Evolutionary conservation across 805 yeast genomes (phyloP).

Genomic region (Teunomyces pallodes): DNA sequence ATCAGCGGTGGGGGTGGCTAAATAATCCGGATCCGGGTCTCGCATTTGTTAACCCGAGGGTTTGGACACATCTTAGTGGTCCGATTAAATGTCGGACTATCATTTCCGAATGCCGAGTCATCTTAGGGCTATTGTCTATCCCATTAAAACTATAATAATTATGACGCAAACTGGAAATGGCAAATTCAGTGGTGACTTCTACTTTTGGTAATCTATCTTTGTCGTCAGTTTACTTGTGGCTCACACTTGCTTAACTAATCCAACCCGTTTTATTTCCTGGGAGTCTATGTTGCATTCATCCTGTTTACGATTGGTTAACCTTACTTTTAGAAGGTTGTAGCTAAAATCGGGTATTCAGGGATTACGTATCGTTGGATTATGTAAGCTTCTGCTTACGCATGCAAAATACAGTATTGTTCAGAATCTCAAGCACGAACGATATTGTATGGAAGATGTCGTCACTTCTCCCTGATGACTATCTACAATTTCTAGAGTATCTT

Average conservation of each 20-base stretch:
- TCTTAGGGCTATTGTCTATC: background rate
- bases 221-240: background rate
- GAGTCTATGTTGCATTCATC: background rate
- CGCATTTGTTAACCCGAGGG: background rate
- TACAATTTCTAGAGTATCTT: conserved; percentile 20
- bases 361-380: background rate
- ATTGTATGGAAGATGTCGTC: conserved; percentile 6
- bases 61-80: background rate
- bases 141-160: background rate
- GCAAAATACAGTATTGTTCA: background rate
- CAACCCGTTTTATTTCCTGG: background rate
- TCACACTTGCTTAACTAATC: background rate
- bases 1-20: conserved; percentile 3
- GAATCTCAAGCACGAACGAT: background rate
- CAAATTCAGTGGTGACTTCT: background rate
- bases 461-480: conserved; percentile 18
- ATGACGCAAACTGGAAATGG: background rate
- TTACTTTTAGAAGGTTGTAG: background rate
- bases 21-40: conserved; percentile 2
- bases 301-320: background rate
- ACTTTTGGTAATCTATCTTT: background rate
- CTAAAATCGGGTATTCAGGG: too few species aligned
- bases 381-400: background rate
- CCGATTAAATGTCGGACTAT: background rate
- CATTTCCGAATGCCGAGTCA: background rate